These are phyloP conservation scores for Aspergillus ibericus DNA, from an alignment of 2,329 filamentous ascomycete species.

Conservation along the genomic window DNA sequence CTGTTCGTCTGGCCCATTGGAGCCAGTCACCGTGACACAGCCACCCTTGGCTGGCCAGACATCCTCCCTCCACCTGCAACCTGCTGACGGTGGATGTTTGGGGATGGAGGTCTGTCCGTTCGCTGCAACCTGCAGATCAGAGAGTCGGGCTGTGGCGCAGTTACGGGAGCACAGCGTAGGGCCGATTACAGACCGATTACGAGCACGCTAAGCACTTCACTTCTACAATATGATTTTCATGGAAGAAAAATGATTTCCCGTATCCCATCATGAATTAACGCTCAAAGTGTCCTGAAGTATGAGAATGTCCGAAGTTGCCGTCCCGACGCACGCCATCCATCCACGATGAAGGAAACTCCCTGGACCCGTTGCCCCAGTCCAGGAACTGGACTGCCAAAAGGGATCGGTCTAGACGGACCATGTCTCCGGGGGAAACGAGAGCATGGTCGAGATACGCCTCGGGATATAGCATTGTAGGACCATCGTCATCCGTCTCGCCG, in stretches of 20 bases:
- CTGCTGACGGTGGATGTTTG: neutral
- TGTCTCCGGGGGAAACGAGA: neutral
- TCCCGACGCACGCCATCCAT: constrained; percentile 1
- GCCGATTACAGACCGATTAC: neutral
- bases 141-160: constrained; percentile 1
- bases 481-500: constrained; percentile 11
- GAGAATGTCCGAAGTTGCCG: constrained; percentile 10
- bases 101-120: neutral
- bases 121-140: neutral
- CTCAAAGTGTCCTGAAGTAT: constrained; percentile 16
- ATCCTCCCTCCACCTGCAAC: neutral
- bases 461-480: neutral
- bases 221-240: neutral
- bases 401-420: neutral
- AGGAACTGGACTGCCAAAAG: neutral
- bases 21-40: constrained; percentile 10
- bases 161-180: neutral
- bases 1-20: neutral
- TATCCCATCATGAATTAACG: constrained; percentile 21
- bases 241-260: constrained; percentile 13
- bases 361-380: neutral
- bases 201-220: neutral
- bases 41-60: constrained; percentile 14
- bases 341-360: neutral
- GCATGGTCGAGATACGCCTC: constrained; percentile 3